Evolutionary conservation across 768 basidiomycete genomes (phyloP).

Genomic region (Trametes cinnabarina): DNA sequence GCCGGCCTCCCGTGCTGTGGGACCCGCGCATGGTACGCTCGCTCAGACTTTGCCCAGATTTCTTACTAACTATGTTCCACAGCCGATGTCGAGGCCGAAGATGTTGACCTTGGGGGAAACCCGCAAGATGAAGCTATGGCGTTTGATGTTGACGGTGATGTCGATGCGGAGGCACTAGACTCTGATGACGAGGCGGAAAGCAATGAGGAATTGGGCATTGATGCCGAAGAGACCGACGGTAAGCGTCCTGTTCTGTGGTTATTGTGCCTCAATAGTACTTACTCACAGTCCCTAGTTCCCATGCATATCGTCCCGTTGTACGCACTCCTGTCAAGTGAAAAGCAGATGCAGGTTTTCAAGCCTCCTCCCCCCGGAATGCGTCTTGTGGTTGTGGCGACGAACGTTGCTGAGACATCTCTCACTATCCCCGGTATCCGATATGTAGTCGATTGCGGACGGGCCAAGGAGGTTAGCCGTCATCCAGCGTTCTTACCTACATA

Average conservation of each 20-base stretch:
- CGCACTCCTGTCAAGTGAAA: constrained; percentile 87
- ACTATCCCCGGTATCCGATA: constrained; percentile 97
- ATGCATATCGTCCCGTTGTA: constrained; percentile 96
- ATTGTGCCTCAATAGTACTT: background rate
- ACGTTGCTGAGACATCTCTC: constrained; percentile 94
- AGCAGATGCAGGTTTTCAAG: constrained; percentile 92
- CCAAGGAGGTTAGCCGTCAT: constrained; percentile 77
- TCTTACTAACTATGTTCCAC: background rate
- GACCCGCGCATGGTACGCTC: constrained; percentile 48
- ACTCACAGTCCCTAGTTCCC: constrained; percentile 51
- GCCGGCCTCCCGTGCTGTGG: constrained; percentile 24
- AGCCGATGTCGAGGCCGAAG: constrained; percentile 81
- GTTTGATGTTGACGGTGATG: constrained; percentile 66
- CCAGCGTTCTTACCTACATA: background rate
- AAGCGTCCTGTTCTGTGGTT: background rate
- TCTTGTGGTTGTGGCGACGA: constrained; percentile 92
- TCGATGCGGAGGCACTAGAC: constrained; percentile 73
- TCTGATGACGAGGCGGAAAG: constrained; percentile 65
- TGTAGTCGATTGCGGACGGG: constrained; percentile 94
- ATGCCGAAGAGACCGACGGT: constrained; percentile 69
- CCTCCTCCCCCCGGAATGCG: constrained; percentile 78
- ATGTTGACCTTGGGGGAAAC: constrained; percentile 63
- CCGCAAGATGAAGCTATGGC: constrained; percentile 49
- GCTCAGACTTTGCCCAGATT: background rate
- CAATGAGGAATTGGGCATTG: constrained; percentile 55